phyloP scores from a whole-genome alignment of 2,329 filamentous ascomycete genomes.

The Metarhizium rileyi region DNA sequence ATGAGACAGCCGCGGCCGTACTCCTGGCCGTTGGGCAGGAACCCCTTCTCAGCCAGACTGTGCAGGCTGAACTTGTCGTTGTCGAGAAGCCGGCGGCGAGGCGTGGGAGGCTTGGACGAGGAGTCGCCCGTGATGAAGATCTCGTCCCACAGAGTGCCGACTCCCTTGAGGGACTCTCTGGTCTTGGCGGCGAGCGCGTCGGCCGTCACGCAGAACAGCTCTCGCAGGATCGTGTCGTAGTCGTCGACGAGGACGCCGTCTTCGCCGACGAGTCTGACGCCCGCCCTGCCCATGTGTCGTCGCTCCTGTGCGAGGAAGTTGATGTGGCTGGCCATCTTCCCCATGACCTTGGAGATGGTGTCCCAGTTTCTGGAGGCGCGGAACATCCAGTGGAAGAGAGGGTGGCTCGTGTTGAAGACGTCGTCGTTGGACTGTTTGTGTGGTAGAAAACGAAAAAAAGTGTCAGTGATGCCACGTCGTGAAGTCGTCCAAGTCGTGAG shows the following conservation, averaged over 20 bases:
- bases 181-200: conserved; percentile 61
- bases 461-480: too few species aligned
- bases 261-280: conserved; percentile 39
- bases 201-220: conserved; percentile 75
- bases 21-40: conserved; percentile 15
- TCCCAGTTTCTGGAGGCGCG: conserved; percentile 71
- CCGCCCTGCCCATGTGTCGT: conserved; percentile 23
- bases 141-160: conserved; percentile 67
- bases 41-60: conserved; percentile 32
- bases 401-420: conserved; percentile 64
- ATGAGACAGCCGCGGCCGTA: conserved; percentile 69
- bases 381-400: conserved; percentile 82
- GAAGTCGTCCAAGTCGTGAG: too few species aligned
- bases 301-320: conserved; percentile 35
- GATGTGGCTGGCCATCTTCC: conserved; percentile 65
- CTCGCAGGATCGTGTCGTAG: conserved; percentile 69
- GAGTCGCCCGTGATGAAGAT: conserved; percentile 55
- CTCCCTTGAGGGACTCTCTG: conserved; percentile 48
- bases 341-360: conserved; percentile 56
- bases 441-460: not conserved
- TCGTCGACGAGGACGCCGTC: conserved; percentile 51
- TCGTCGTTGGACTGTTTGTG: conserved; percentile 32
- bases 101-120: not conserved
- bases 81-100: not conserved
- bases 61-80: conserved; percentile 17